phyloP scores from a whole-genome alignment of 306 rosid species.

The Quercus gilva region DNA sequence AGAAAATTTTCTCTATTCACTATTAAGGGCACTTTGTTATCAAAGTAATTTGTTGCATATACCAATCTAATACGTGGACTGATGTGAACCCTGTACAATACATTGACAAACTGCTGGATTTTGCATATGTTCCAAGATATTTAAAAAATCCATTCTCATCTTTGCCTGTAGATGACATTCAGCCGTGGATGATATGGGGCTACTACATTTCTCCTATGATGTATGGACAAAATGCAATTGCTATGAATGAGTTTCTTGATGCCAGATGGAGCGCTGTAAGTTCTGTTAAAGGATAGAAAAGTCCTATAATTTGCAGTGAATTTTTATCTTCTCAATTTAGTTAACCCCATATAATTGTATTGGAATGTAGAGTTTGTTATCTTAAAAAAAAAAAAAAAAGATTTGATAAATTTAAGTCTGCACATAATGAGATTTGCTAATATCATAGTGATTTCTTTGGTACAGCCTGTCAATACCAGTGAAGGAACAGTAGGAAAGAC shows the following conservation, averaged over 20 bases:
- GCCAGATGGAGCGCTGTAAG: conserved; percentile 67
- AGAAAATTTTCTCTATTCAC: conserved; percentile 8
- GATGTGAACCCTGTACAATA: background rate
- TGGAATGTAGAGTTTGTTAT: no score
- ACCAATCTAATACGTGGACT: background rate
- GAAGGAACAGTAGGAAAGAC: conserved; percentile 61
- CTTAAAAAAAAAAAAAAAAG: no score
- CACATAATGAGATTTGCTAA: background rate
- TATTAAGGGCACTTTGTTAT: background rate
- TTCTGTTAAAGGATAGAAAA: background rate
- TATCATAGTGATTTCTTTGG: background rate
- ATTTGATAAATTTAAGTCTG: background rate
- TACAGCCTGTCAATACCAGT: conserved; percentile 9
- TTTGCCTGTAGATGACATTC: conserved; percentile 49
- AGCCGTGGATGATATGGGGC: conserved; percentile 78
- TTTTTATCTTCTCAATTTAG: background rate
- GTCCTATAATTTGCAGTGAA: background rate
- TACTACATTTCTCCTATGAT: conserved; percentile 73
- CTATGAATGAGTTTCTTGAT: conserved; percentile 76
- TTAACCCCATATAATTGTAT: background rate
- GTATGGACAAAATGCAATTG: conserved; percentile 90
- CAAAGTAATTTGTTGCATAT: background rate
- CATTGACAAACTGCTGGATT: background rate
- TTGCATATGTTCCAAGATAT: background rate
- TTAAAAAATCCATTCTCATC: background rate